These are phyloP conservation scores for Gossypium aridum DNA, from an alignment of 441 rosid genomes.

Conservation along the genomic window DNA sequence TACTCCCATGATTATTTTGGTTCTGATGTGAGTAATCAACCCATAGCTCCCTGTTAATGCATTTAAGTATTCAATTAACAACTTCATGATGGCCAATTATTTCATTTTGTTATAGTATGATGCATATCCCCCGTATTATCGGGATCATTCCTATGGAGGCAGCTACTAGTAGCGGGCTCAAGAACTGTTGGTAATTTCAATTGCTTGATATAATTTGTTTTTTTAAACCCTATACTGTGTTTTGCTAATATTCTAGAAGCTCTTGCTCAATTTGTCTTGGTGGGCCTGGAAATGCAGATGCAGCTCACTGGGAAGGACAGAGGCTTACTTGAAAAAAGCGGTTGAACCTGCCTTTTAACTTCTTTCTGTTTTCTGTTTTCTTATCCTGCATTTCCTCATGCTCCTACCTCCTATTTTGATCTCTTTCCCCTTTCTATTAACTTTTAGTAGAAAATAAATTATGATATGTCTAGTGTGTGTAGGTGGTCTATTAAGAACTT, in stretches of 20 bases:
- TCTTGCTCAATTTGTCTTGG: constrained; percentile 2
- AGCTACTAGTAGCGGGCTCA: constrained; percentile 33
- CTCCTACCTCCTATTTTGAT: neutral
- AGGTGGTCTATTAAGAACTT: constrained; percentile 26
- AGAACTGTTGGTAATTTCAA: constrained; percentile 28
- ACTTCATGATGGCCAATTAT: constrained; percentile 7
- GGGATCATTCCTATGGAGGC: constrained; percentile 38
- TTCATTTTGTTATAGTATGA: constrained; percentile 34
- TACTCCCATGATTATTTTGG: constrained; percentile 38
- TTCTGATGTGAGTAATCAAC: constrained; percentile 41
- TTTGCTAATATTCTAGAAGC: neutral
- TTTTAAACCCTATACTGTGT: neutral
- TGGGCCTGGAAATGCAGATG: constrained; percentile 28
- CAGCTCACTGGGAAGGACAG: constrained; percentile 20
- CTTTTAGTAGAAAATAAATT: constrained; percentile 1
- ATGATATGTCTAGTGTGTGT: constrained; percentile 22
- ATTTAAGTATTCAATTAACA: neutral
- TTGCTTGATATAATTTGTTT: neutral
- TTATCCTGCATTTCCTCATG: neutral
- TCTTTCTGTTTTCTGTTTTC: constrained; percentile 8
- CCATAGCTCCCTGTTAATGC: constrained; percentile 6
- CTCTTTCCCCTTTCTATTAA: neutral
- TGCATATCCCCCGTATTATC: constrained; percentile 36
- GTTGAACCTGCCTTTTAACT: constrained; percentile 16
- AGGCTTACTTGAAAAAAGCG: constrained; percentile 27